phyloP scores from a whole-genome alignment of 495 filamentous ascomycete genomes.

The Baudoinia panamericana region DNA sequence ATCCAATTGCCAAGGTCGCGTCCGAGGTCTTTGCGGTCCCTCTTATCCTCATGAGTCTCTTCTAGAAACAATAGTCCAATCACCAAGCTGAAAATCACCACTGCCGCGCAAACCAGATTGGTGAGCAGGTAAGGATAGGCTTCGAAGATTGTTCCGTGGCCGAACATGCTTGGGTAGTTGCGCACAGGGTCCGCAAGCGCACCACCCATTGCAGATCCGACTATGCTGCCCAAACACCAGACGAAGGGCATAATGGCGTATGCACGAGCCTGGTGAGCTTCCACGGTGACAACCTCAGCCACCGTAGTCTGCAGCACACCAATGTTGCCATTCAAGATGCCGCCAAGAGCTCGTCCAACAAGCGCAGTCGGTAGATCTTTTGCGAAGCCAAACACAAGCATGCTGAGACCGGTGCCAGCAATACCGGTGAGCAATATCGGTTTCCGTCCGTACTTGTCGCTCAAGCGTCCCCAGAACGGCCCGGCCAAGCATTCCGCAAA shows the following conservation, averaged over 20 bases:
- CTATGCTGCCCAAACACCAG: constrained; percentile 87
- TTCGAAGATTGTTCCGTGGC: constrained; percentile 63
- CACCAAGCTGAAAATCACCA: constrained; percentile 64
- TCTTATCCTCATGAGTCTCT: constrained; percentile 84
- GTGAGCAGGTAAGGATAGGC: constrained; percentile 82
- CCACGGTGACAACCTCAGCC: constrained; percentile 77
- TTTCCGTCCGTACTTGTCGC: constrained; percentile 85
- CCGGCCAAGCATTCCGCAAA: constrained; percentile 88
- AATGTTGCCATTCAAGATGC: constrained; percentile 89
- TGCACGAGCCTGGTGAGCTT: constrained; percentile 82
- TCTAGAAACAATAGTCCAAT: constrained; percentile 84
- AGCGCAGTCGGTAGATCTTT: constrained; percentile 71
- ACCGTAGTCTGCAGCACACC: constrained; percentile 93
- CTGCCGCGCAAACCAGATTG: constrained; percentile 74
- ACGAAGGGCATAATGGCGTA: constrained; percentile 97
- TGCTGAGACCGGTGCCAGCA: constrained; percentile 81
- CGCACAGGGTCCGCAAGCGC: constrained; percentile 73
- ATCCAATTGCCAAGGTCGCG: constrained; percentile 66
- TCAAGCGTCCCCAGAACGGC: constrained; percentile 83
- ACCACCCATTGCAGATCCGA: constrained; percentile 84
- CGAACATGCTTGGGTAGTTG: constrained; percentile 66
- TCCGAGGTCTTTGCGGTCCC: constrained; percentile 59
- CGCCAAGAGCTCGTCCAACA: constrained; percentile 76
- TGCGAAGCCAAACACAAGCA: constrained; percentile 86
- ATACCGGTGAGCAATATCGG: constrained; percentile 80